These are phyloP conservation scores for Straminergon stramineum DNA, from an alignment of 225 moss, liverwort and hornwort species.

Conservation along the genomic window DNA sequence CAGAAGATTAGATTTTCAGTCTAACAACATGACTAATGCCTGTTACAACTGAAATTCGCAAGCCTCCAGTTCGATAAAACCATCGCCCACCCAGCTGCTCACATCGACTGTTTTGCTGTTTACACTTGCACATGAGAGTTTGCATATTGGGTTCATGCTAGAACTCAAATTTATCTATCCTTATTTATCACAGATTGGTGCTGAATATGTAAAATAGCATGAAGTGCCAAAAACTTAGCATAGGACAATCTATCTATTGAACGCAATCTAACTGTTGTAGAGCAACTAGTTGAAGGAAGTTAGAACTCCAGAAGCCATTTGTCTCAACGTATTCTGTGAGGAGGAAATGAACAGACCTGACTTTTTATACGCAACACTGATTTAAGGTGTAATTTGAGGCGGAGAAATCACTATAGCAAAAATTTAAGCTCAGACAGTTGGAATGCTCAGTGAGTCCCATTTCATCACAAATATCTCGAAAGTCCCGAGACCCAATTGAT, in stretches of 20 bases:
- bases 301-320: background rate
- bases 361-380: background rate
- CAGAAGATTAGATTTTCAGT: background rate
- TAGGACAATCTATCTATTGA: background rate
- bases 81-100: background rate
- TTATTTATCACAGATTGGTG: background rate
- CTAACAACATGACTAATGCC: no score
- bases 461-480: background rate
- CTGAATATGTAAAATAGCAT: background rate
- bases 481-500: background rate
- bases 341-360: background rate
- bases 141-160: background rate
- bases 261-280: background rate
- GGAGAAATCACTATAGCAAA: background rate
- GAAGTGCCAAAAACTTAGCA: background rate
- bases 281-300: background rate
- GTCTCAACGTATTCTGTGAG: background rate
- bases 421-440: background rate
- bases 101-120: background rate
- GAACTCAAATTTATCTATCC: background rate
- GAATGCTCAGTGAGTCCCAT: background rate
- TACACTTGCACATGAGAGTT: background rate
- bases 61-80: background rate
- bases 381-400: background rate
- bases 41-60: background rate